Base-by-base conservation (phyloP, 2,329 filamentous ascomycete genomes). In the Exserohilum turcica region DNA sequence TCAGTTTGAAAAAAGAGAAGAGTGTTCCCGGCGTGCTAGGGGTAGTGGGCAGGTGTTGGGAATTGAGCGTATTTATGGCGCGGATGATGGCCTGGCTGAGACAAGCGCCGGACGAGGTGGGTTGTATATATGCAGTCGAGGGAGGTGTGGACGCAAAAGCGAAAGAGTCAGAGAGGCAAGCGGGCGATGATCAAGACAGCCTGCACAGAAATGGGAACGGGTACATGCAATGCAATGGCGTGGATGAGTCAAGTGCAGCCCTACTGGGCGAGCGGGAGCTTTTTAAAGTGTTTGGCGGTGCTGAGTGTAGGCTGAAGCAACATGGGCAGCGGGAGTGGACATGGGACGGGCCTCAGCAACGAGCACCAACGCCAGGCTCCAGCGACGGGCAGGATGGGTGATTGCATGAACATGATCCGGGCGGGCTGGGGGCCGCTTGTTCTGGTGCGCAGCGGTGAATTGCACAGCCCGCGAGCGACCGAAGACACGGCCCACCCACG, bases 291-390 rank as follows among this genome's bases (percentile, higher is more conserved):
- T 45, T 55, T 56, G 59, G 57, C 51, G 58, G 63, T 55, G 57
- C 56, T 57, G 63, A 65, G 47, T 67, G 70, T 58, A 72, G 70
- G 68, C 70, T 72, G 67, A 60, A 67, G n/a, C n/a, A n/a, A n/a
- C 60, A 61, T 59, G 59, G 43, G 57, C 53, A 57, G 63, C 63
- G 61, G 48, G 44, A 63, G 50, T 60, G 59, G 62, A 57, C 60
- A 40, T 48, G 48, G 51, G 53, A 54, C 42, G 46, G 50, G 55
- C 53, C 56, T 51, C 54, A 55, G 47, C 54, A 51, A 39, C 51
- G 47, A 53, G 60, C 52, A 55, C 51, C 45, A 54, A 52, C 61
- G 62, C 58, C 52, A 65, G 67, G 65, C 63, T 57, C 57, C 62
- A 58, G 59, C 38, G 56, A 50, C 46, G 49, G 59, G 56, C 54